Evolutionary conservation across 208 protist genomes (phyloP).

Genomic region (Angomonas ambiguus): DNA sequence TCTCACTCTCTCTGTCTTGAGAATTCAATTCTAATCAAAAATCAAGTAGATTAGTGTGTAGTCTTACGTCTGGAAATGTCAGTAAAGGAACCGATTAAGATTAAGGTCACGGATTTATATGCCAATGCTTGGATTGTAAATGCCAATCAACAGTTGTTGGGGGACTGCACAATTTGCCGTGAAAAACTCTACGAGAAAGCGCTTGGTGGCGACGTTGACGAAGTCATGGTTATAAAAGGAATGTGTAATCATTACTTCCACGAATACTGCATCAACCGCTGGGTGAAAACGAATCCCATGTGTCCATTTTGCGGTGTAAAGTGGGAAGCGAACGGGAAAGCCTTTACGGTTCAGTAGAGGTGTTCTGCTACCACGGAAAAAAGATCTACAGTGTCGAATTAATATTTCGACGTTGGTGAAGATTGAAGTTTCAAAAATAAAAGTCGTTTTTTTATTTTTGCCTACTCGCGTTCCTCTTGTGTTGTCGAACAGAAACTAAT

Average conservation of each 20-base stretch:
- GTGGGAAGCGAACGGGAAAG: not conserved
- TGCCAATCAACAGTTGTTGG: not conserved
- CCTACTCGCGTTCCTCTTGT: too few relatives aligned
- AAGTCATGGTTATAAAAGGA: not conserved
- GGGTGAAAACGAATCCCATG: not conserved
- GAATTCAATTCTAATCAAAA: not conserved
- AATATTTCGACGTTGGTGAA: too few relatives aligned
- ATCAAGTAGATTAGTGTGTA: too few relatives aligned
- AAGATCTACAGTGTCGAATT: too few relatives aligned
- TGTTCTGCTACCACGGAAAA: too few relatives aligned
- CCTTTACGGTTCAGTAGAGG: not conserved
- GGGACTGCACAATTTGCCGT: not conserved
- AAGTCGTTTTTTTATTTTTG: too few relatives aligned
- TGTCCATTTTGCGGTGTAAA: not conserved
- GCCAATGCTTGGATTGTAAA: not conserved
- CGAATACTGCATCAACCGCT: not conserved
- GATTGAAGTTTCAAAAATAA: too few relatives aligned
- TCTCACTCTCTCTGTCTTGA: constrained; percentile 7
- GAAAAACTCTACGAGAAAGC: not conserved
- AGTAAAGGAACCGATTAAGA: too few relatives aligned
- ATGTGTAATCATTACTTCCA: not conserved
- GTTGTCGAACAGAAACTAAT: too few relatives aligned
- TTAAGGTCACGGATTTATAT: not conserved
- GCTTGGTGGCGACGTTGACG: not conserved
- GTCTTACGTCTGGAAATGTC: too few relatives aligned